Evolutionary conservation across 2,329 filamentous ascomycete species (phyloP).

Genomic region (Trichoderma sp.): DNA sequence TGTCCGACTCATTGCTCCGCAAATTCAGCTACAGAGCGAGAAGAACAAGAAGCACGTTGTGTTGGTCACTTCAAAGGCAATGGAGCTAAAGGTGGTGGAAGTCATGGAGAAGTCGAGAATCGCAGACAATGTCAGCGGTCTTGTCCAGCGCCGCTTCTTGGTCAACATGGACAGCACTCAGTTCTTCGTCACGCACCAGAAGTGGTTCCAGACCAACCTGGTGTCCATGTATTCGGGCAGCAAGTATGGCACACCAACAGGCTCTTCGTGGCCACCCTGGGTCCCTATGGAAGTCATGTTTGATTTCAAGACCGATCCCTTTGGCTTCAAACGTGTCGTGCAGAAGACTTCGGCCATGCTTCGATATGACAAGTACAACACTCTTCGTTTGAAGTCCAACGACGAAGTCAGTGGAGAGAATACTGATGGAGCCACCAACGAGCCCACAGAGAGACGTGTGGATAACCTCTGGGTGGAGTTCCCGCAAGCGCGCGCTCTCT

Average conservation of each 20-base stretch:
- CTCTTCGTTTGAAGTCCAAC: conserved; percentile 92
- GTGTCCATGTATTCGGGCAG: conserved; percentile 94
- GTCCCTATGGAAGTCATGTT: conserved; percentile 98
- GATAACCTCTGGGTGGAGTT: conserved; percentile 98
- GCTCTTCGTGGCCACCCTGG: conserved; percentile 95
- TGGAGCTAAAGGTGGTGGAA: conserved; percentile 96
- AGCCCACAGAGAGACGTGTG: conserved; percentile 74
- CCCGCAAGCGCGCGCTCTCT: conserved; percentile 88
- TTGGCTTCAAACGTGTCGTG: conserved; percentile 96
- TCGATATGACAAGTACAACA: conserved; percentile 98
- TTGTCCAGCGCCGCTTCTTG: conserved; percentile 91
- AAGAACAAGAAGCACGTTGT: conserved; percentile 98
- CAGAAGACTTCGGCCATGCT: conserved; percentile 94
- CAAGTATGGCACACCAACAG: conserved; percentile 81
- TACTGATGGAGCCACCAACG: conserved; percentile 49
- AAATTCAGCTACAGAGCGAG: conserved; percentile 97
- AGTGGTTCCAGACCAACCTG: conserved; percentile 81
- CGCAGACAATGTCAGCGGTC: conserved; percentile 87
- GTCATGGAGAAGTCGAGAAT: conserved; percentile 97
- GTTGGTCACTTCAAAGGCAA: conserved; percentile 92
- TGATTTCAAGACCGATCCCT: conserved; percentile 88
- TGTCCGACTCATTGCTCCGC: conserved; percentile 89
- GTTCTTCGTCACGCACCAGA: conserved; percentile 95
- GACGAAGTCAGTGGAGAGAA: conserved; percentile 77
- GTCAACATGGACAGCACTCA: conserved; percentile 97